Base-by-base conservation (phyloP, 352 stramenopile species). In the Phytophthora kernoviae region DNA sequence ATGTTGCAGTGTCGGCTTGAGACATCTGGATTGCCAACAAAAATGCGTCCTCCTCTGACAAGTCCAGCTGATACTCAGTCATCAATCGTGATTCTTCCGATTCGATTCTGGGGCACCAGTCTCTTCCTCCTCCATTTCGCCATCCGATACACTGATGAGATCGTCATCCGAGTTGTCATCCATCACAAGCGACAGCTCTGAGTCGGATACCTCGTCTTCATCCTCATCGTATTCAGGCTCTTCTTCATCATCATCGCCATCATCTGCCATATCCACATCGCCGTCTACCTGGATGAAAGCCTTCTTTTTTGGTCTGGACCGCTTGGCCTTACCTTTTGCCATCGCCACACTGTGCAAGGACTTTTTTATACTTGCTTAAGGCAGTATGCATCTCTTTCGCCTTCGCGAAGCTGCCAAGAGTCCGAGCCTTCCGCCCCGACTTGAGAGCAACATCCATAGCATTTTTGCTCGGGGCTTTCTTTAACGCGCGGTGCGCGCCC, bases 11-110 rank as follows among this genome's bases (percentile, higher is more conserved):
- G 5, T 78, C 65, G 5, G 56, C 47, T 45, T 77, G 54, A 0
- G 81, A 93, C 63, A 90, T 82, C 30, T 83, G 75, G 41, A 93
- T 75, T 6, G 79, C 84, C 66, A 90, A 52, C 15, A 81, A 49
- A 15, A 87, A 58, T 4, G 84, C 84, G 36, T 93, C 84, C 59
- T 91, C 84, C 40, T 93, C 84, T 2, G 79, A 83, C 62, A 93
- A 72, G 22, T 85, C 81, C 47, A 87, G 53, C 53, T 93, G 84
- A 39, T 89, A 87, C 34, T 84, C 72, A 22, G 83, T 81, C 49
- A 87, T 76, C 44, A 88, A 63, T 15, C 54, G 73, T 51, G 52
- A 62, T 61, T 81, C 65, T 32, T 83, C 75, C 1, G 58, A 34
- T 74, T 79, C 12, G 67, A 41, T 5, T 70, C 64, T 0, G 59